These are phyloP conservation scores for Paramecium pentaurelia DNA, from an alignment of 73 alveolate genomes.

Conservation along the genomic window DNA sequence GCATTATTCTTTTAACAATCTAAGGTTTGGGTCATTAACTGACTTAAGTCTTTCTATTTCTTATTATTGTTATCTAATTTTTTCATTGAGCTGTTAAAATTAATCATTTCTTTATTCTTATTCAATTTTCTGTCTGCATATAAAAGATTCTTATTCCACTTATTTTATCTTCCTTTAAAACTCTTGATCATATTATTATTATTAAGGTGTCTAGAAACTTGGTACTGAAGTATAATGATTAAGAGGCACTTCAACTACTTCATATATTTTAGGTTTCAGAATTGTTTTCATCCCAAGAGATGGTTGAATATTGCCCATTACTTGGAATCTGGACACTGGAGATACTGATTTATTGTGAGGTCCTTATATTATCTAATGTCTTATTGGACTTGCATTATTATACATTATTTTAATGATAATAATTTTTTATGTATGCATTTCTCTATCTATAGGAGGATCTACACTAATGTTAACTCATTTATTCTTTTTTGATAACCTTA, in stretches of 20 bases:
- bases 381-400: conserved; percentile 6
- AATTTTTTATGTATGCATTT: conserved; percentile 32
- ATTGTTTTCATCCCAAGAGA: conserved; percentile 48
- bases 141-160: background rate
- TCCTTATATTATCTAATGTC: background rate
- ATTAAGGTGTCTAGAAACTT: background rate
- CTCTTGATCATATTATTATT: background rate
- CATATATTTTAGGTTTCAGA: conserved; percentile 30
- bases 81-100: background rate
- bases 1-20: background rate
- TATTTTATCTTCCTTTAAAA: background rate
- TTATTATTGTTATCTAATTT: background rate
- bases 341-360: background rate
- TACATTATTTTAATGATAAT: conserved; percentile 15
- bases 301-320: background rate
- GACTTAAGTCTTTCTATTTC: background rate
- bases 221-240: background rate
- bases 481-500: background rate
- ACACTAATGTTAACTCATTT: conserved; percentile 11
- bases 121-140: background rate
- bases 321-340: conserved; percentile 7
- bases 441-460: conserved; percentile 32
- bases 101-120: background rate
- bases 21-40: background rate
- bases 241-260: conserved; percentile 41